Evolutionary conservation across 805 yeast species (phyloP).

Genomic region (Candida yuanshanica): DNA sequence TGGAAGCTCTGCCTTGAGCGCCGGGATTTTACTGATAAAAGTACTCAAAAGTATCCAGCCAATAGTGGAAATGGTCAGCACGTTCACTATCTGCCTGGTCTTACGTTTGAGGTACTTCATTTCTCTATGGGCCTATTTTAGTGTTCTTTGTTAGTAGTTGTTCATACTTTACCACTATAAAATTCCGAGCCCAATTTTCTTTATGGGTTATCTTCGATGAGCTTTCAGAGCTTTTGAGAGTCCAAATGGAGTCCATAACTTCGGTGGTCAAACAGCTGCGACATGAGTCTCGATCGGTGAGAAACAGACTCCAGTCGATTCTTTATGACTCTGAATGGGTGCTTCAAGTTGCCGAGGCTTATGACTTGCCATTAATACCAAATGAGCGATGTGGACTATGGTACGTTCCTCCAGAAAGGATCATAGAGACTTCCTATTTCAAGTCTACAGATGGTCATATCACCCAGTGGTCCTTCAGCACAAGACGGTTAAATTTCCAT

Average conservation of each 20-base stretch:
- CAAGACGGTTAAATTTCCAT: constrained; percentile 71
- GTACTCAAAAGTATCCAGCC: neutral
- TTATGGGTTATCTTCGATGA: too few relatives aligned
- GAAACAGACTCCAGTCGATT: constrained; percentile 69
- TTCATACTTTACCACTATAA: too few relatives aligned
- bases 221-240: neutral
- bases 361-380: constrained; percentile 45
- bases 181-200: too few relatives aligned
- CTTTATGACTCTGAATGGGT: constrained; percentile 54
- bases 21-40: neutral
- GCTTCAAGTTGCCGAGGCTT: constrained; percentile 30
- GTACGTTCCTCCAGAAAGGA: constrained; percentile 53
- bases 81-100: neutral
- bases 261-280: neutral
- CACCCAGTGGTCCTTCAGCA: constrained; percentile 72
- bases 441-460: constrained; percentile 92
- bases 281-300: constrained; percentile 31
- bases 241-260: neutral
- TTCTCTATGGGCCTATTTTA: too few relatives aligned
- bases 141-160: neutral
- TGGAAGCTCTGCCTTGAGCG: neutral
- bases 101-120: neutral
- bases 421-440: constrained; percentile 56
- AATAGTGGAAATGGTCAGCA: neutral
- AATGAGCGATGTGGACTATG: constrained; percentile 86